Evolutionary conservation across 306 rosid genomes (phyloP), one percentile per base, ranked within the genome.

Genomic region (Acacia confusa): DNA sequence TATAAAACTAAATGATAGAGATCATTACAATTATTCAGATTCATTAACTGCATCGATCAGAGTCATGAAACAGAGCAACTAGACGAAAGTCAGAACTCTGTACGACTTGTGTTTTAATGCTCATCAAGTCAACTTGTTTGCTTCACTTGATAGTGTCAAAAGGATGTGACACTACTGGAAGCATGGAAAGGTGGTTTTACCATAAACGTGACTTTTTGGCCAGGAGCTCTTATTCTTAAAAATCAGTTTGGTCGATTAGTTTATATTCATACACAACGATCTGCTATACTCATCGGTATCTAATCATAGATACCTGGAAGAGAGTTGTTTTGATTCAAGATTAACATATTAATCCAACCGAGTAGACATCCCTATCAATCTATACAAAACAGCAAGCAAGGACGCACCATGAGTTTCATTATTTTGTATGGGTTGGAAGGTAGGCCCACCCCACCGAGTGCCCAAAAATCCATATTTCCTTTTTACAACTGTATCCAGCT

Each of bases 401-500:
- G 20, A 48, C 1, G 57, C 24, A 52, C 9, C 5, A 0, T 1
- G 16, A 48, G 5, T 52, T 19, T 52, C 58, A 52, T 52, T 9
- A 22, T 57, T 24, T 22, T 55, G 15, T 9, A 10, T 12, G 67
- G 32, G 14, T 58, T 24, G 68, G 69, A 64, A 8, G 9, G n/a
- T 30, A 32, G 68, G 38, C 38, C 38, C 68, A 61, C 5, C 20
- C n/a, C 10, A 63, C 40, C n/a, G 44, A 32, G 40, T 7, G 41
- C 2, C 14, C 25, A 8, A 32, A 36, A 16, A 17, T 13, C 6
- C 12, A 17, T 30, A 2, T 32, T 7, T 65, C 13, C 0, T 34
- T 65, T 36, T 65, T 32, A 3, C 71, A 67, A 36, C 43, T 17
- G 74, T 63, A 61, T 73, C 77, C 45, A 53, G 34, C 48, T 72